Conservation (phyloP, 1,139 yeast species). For the Suhomyces taliae region DNA sequence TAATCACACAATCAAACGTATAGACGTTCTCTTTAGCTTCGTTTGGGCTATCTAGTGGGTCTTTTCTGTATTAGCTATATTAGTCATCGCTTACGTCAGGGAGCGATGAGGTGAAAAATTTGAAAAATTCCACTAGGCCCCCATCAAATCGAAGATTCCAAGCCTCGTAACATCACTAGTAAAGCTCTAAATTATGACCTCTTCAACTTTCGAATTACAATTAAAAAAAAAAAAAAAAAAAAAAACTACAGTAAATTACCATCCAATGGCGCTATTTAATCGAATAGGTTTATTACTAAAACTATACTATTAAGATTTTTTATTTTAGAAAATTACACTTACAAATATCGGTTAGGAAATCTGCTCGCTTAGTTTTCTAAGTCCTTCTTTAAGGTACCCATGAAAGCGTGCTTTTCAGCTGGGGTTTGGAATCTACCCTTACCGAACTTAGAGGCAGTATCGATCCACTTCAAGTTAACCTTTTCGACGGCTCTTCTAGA, state of each 20-base stretch:
- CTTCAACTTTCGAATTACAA: no score
- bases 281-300: constrained; percentile 8
- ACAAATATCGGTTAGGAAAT: not conserved
- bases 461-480: constrained; percentile 98
- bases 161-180: no score
- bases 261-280: not conserved
- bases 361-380: constrained; percentile 24
- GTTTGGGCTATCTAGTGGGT: no score
- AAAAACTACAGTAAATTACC: no score
- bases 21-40: no score
- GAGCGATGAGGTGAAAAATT: not conserved
- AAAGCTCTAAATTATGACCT: no score
- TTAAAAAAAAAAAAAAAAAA: no score
- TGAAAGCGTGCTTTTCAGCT: constrained; percentile 99
- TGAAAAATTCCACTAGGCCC: not conserved
- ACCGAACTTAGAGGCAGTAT: constrained; percentile 99
- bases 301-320: constrained; percentile 1
- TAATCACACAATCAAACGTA: no score
- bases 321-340: not conserved
- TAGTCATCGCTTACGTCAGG: not conserved
- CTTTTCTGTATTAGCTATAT: no score
- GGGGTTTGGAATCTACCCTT: constrained; percentile 99
- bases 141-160: not conserved
- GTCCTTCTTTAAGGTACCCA: constrained; percentile 99
- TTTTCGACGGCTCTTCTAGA: constrained; percentile 97